These are phyloP conservation scores for Vigna reflexopilosa DNA, from an alignment of 306 rosid species.

Conservation along the genomic window DNA sequence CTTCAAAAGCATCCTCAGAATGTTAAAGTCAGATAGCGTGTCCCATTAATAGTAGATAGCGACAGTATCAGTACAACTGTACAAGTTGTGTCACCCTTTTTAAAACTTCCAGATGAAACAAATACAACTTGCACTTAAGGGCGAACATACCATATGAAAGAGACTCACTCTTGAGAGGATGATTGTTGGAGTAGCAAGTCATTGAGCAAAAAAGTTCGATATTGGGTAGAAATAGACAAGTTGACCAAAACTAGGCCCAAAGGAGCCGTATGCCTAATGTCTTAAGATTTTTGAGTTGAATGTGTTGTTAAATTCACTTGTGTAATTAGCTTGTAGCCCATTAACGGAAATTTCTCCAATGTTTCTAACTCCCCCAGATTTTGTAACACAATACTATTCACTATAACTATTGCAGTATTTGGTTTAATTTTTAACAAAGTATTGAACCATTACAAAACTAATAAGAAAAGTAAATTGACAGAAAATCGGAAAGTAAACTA, in stretches of 20 bases:
- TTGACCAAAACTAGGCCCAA: too few relatives aligned
- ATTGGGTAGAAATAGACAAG: not conserved
- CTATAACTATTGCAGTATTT: too few relatives aligned
- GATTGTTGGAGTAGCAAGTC: too few relatives aligned
- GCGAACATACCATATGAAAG: not conserved
- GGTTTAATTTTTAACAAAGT: too few relatives aligned
- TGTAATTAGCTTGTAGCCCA: not conserved
- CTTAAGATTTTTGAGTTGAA: too few relatives aligned
- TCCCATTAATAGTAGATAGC: not conserved
- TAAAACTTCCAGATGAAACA: too few relatives aligned
- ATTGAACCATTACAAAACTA: not conserved
- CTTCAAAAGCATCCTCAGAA: not conserved
- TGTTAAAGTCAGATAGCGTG: not conserved
- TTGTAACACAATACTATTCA: not conserved
- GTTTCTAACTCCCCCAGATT: not conserved
- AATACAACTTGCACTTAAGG: not conserved
- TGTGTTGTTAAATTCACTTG: not conserved
- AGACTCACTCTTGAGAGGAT: too few relatives aligned
- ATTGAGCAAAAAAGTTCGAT: too few relatives aligned
- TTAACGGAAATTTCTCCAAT: too few relatives aligned
- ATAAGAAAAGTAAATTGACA: not conserved
- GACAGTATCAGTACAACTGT: too few relatives aligned
- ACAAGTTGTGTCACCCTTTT: too few relatives aligned
- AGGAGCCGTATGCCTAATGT: not conserved
- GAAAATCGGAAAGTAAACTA: not conserved